phyloP scores from a whole-genome alignment of 2,329 filamentous ascomycete genomes.

The Cytospora chrysosperma region DNA sequence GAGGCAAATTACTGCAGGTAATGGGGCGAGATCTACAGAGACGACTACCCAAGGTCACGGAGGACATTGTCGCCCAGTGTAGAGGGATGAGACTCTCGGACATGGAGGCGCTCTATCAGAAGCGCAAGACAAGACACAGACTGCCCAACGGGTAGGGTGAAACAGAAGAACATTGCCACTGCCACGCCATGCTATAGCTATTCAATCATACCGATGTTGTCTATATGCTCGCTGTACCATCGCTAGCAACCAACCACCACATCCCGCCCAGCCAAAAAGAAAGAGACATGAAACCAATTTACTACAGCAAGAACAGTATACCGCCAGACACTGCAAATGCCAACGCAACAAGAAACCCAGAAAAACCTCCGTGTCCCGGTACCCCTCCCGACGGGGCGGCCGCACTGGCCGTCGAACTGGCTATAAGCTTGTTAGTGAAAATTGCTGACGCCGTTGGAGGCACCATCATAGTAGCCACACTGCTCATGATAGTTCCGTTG shows the following conservation, averaged over 20 bases:
- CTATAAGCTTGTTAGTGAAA: slow-evolving; percentile 13
- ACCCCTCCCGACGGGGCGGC: background rate
- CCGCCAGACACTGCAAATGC: slow-evolving; percentile 18
- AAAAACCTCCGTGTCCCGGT: slow-evolving; percentile 4
- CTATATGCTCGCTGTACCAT: background rate
- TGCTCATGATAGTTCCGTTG: background rate
- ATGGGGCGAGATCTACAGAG: too few species aligned
- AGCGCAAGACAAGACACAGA: too few species aligned
- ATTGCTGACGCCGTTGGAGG: background rate
- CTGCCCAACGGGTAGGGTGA: too few species aligned
- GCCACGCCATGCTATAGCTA: background rate
- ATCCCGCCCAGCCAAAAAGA: background rate
- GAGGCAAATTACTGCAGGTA: too few species aligned
- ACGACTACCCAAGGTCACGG: too few species aligned
- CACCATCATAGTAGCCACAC: background rate
- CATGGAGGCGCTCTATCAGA: too few species aligned
- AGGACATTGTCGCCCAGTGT: too few species aligned
- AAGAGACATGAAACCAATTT: background rate
- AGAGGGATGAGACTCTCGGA: too few species aligned
- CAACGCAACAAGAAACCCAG: slow-evolving; percentile 1
- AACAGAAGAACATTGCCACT: too few species aligned
- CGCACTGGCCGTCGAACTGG: slow-evolving; percentile 15
- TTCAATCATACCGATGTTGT: background rate
- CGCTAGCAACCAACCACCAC: background rate
- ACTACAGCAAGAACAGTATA: slow-evolving; percentile 15